A percentile compares a stretch with the other conserved stretches of the same genome.
Evolutionary conservation across 805 yeast species (phyloP).

Genomic region (Lachancea lanzarotensis): DNA sequence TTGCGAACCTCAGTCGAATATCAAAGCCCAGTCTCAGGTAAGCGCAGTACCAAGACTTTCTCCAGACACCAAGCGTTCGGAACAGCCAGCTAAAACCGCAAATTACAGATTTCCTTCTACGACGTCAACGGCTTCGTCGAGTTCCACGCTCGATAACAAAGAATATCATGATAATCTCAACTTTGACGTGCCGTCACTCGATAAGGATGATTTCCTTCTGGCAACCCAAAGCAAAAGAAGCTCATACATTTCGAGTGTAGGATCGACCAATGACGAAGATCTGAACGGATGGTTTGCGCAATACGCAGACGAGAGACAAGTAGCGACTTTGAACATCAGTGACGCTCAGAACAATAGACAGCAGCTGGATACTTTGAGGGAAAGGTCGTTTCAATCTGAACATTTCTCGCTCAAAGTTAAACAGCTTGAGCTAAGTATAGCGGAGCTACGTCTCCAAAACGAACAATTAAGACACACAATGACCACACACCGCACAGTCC

Average conservation of each 20-base stretch:
- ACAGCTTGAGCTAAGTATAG: slow-evolving; percentile 29
- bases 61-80: background rate
- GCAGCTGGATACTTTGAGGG: slow-evolving; percentile 1
- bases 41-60: background rate
- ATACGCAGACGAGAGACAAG: slow-evolving; percentile 4
- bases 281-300: slow-evolving; percentile 8
- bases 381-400: slow-evolving; percentile 7
- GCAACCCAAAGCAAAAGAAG: slow-evolving; percentile 21
- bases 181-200: slow-evolving; percentile 17
- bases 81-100: slow-evolving; percentile 8
- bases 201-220: slow-evolving; percentile 20
- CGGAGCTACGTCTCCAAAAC: slow-evolving; percentile 30
- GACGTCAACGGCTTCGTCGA: slow-evolving; percentile 8
- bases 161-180: slow-evolving; percentile 16
- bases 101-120: slow-evolving; percentile 8
- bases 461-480: slow-evolving; percentile 29
- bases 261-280: slow-evolving; percentile 7
- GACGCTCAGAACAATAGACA: background rate
- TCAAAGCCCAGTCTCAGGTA: background rate
- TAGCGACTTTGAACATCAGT: background rate
- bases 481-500: slow-evolving; percentile 21
- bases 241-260: slow-evolving; percentile 25
- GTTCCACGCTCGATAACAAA: slow-evolving; percentile 4
- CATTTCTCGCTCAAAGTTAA: slow-evolving; percentile 27
- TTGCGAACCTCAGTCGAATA: slow-evolving; percentile 9